A percentile compares a stretch with the other conserved stretches of the same genome.
phyloP scores from a whole-genome alignment of 2,329 filamentous ascomycete genomes.

The Anthostomella pinea region DNA sequence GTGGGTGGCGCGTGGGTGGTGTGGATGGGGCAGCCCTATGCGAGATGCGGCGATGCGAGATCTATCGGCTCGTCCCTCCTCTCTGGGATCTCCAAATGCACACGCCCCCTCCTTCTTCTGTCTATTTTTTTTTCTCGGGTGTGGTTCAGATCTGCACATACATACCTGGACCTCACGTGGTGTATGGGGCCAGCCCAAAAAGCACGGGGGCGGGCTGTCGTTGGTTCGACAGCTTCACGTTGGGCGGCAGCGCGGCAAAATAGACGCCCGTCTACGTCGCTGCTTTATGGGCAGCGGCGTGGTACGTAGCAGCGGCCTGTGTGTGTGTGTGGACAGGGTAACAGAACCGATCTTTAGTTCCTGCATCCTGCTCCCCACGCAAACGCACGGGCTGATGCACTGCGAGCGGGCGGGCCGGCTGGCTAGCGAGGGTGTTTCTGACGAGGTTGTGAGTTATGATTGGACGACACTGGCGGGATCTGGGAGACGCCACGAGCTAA shows the following conservation, averaged over 20 bases:
- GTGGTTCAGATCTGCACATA: conserved; percentile 26
- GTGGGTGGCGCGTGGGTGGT: conserved; percentile 16
- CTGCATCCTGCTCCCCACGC: conserved; percentile 30
- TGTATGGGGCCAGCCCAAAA: conserved; percentile 19
- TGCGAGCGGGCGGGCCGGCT: conserved; percentile 22
- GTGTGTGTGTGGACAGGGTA: conserved; percentile 23
- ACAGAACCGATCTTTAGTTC: conserved; percentile 29
- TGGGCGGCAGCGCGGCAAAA: conserved; percentile 29
- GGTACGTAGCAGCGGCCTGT: conserved; percentile 23
- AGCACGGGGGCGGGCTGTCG: conserved; percentile 21
- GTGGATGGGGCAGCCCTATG: conserved; percentile 13
- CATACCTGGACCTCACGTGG: conserved; percentile 20
- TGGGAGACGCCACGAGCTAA: conserved; percentile 35
- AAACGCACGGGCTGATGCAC: conserved; percentile 26
- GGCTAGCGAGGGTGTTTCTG: conserved; percentile 37
- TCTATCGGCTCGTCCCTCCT: conserved; percentile 16
- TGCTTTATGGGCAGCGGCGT: conserved; percentile 35
- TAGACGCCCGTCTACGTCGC: conserved; percentile 39
- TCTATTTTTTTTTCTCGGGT: conserved; percentile 14
- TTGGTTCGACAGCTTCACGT: conserved; percentile 23
- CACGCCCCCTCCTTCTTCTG: conserved; percentile 27
- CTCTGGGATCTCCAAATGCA: conserved; percentile 24
- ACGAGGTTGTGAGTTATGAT: conserved; percentile 54
- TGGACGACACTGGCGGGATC: conserved; percentile 41
- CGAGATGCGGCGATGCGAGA: conserved; percentile 28